Evolutionary conservation across 306 rosid species (phyloP).

Genomic region (Rosa persica): DNA sequence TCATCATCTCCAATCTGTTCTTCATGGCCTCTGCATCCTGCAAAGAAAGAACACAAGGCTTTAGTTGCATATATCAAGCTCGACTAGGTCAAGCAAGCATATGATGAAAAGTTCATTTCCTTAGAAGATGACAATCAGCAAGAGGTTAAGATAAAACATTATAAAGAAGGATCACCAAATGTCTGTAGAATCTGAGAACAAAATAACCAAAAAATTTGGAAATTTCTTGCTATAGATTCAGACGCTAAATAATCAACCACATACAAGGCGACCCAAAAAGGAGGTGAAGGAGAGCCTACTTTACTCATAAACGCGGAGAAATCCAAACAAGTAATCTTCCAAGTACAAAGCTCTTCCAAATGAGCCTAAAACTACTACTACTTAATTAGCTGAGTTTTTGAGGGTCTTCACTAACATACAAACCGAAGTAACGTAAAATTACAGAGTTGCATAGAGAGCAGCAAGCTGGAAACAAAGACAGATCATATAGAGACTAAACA

Average conservation of each 20-base stretch:
- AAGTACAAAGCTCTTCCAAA: neutral
- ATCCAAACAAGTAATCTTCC: neutral
- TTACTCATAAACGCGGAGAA: neutral
- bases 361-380: neutral
- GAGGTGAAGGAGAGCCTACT: neutral
- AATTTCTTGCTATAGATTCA: neutral
- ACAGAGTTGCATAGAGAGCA: neutral
- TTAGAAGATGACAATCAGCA: conserved; percentile 2
- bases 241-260: neutral
- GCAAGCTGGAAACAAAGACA: neutral
- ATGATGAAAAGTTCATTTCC: neutral
- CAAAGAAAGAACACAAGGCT: neutral
- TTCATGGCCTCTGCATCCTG: conserved; percentile 73
- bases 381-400: neutral
- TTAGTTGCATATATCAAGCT: conserved; percentile 23
- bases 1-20: conserved; percentile 54
- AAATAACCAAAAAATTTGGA: neutral
- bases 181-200: neutral
- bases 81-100: neutral
- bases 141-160: neutral
- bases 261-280: neutral
- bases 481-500: neutral
- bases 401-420: neutral
- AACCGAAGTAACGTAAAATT: neutral
- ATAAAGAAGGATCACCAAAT: neutral